Conservation (phyloP, 2,329 filamentous ascomycete genomes). For the Aspergillus sp. region DNA sequence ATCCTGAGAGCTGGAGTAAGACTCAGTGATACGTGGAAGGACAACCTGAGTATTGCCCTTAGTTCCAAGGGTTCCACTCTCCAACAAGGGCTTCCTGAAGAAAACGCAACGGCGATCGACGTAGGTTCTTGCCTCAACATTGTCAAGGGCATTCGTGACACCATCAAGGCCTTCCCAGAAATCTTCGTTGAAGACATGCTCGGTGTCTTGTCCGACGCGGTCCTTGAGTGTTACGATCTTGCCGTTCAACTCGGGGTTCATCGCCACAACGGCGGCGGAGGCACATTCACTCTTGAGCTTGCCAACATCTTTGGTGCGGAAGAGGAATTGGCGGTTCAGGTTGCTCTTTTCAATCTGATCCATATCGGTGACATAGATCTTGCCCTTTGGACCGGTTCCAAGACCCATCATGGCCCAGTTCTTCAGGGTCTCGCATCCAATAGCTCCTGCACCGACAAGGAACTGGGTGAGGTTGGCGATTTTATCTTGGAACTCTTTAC, state of each 20-base stretch:
- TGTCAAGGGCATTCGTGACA: conserved; percentile 96
- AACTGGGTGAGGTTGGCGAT: conserved; percentile 88
- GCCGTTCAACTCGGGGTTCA: conserved; percentile 89
- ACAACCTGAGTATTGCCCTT: conserved; percentile 99
- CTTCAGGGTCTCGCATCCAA: conserved; percentile 98
- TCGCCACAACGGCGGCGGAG: conserved; percentile 80
- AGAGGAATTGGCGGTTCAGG: conserved; percentile 94
- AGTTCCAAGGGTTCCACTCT: conserved; percentile 96
- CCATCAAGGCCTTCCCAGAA: conserved; percentile 89
- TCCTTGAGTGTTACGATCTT: conserved; percentile 87
- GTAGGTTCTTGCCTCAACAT: conserved; percentile 94
- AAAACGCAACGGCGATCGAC: conserved; percentile 96
- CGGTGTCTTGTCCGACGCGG: conserved; percentile 86
- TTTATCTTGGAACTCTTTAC: conserved; percentile 90
- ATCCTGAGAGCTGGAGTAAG: conserved; percentile 95
- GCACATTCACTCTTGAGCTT: conserved; percentile 96
- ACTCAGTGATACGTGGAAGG: conserved; percentile 86
- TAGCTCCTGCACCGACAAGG: conserved; percentile 92
- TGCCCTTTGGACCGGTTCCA: conserved; percentile 81
- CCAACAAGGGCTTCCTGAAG: conserved; percentile 93
- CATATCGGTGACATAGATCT: conserved; percentile 94
- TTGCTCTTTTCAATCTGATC: conserved; percentile 99
- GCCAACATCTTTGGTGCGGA: conserved; percentile 89
- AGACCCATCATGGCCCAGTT: conserved; percentile 99
- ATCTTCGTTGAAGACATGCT: conserved; percentile 87